Evolutionary conservation across 805 yeast species (phyloP).

Genomic region (Blastobotrys mokoenaii): DNA sequence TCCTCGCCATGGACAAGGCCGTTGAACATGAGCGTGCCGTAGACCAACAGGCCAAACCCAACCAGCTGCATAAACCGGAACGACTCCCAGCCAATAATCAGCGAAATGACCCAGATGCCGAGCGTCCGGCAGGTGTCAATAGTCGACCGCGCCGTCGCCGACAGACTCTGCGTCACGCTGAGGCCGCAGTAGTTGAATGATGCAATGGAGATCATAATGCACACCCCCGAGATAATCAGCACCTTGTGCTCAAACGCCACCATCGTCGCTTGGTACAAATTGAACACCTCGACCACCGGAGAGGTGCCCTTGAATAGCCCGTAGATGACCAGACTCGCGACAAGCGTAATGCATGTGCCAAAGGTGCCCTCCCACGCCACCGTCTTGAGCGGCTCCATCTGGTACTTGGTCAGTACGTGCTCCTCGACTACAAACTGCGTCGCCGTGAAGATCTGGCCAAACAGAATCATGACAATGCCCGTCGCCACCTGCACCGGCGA

Average conservation of each 20-base stretch:
- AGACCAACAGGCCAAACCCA: constrained; percentile 56
- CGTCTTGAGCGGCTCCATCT: constrained; percentile 51
- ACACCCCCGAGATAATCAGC: constrained; percentile 45
- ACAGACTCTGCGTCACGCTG: constrained; percentile 51
- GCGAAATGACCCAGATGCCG: constrained; percentile 66
- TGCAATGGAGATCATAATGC: constrained; percentile 66
- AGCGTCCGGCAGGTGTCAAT: constrained; percentile 71
- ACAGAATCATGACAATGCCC: constrained; percentile 51
- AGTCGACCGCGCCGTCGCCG: constrained; percentile 74
- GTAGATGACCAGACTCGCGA: constrained; percentile 39
- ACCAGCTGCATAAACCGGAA: constrained; percentile 52
- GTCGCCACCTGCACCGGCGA: constrained; percentile 25
- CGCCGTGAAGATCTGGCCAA: constrained; percentile 64
- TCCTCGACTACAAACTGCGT: constrained; percentile 75
- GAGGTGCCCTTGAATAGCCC: constrained; percentile 17
- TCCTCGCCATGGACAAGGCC: constrained; percentile 38
- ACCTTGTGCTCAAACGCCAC: constrained; percentile 11
- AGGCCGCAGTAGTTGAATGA: constrained; percentile 67
- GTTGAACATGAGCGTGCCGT: constrained; percentile 68
- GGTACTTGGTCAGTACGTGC: constrained; percentile 45
- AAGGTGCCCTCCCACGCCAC: constrained; percentile 71
- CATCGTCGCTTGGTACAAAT: constrained; percentile 24
- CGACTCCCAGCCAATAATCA: constrained; percentile 65
- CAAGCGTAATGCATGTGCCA: constrained; percentile 42
- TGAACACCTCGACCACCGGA: constrained; percentile 37